phyloP scores from a whole-genome alignment of 73 alveolate genomes.

The Paramecium caudatum region DNA sequence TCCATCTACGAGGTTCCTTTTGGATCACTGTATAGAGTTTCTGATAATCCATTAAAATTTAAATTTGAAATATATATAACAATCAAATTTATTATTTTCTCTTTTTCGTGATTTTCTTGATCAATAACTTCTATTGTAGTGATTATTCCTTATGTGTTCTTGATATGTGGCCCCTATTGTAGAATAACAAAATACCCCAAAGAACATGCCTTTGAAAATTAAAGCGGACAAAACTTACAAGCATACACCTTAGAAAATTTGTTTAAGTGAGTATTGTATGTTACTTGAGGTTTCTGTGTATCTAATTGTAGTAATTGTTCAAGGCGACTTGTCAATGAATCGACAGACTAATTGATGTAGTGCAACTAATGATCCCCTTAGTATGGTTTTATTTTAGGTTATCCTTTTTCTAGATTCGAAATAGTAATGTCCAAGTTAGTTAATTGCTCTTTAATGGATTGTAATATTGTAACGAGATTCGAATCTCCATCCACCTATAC shows the following conservation, averaged over 20 bases:
- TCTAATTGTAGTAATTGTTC: too few species aligned
- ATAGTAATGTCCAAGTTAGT: too few species aligned
- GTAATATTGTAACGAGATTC: too few species aligned
- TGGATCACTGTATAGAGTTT: constrained; percentile 32
- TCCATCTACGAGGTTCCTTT: constrained; percentile 69
- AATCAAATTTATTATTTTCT: neutral
- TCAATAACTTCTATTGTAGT: neutral
- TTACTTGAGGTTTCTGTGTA: too few species aligned
- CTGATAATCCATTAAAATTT: constrained; percentile 69
- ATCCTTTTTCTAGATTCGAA: too few species aligned
- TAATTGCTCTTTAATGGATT: too few species aligned
- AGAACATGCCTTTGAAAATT: constrained; percentile 3
- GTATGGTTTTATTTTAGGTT: too few species aligned
- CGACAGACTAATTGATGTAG: neutral
- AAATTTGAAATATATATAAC: constrained; percentile 20
- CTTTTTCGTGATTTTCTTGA: neutral
- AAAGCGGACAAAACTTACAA: neutral
- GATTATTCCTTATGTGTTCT: constrained; percentile 19
- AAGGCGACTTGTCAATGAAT: neutral
- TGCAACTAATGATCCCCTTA: constrained; percentile 33
- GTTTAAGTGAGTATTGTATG: neutral
- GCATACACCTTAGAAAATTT: neutral
- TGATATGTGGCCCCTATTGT: neutral
- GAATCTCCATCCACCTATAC: too few species aligned
- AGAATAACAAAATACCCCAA: neutral